Evolutionary conservation across 441 rosid genomes (phyloP), one percentile per base, ranked within the genome.

Genomic region (Geranium incanum): DNA sequence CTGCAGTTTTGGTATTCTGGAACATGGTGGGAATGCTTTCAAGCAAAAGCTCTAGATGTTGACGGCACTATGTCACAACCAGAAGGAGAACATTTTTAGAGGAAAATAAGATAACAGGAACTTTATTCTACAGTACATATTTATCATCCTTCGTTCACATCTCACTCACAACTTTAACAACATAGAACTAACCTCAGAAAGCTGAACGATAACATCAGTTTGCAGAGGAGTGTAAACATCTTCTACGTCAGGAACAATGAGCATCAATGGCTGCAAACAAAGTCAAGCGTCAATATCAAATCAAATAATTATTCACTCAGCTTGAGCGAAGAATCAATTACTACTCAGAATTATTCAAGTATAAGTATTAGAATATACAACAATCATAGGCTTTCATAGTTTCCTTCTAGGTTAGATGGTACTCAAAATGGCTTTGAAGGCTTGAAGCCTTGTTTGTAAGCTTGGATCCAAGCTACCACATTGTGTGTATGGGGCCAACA

Each of bases 21-120:
- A 95, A 95, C 97, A 91, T 91, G 37, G 86, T 80, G 28, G 99
- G 99, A 80, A 93, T 95, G 78, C 87, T 93, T 79, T 95, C 99
- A 79, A 95, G 87, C 82, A 95, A 81, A 67, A 87, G 86, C 88
- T 91, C 98, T 77, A 96, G 78, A 83, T 93, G 99, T 78, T 89
- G 94, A 74, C 96, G 95, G 76, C 98, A 95, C 99, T 93, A 78
- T 57, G 76, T 78, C 74, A 74, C 80, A 73, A 71, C 23, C 74
- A 70, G 37, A 79, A 74, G 59, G 36, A 71, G 68, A 23, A 19
- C 36, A 72, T 37, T 11, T 76, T 64, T 6, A 68, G 9, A 68
- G 13, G 67, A 38, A 38, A 67, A 48, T 43, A 45, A 33, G 70
- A n/a, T 70, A 23, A 13, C 72, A 59, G 19, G 64, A 70, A 33